Conservation (phyloP, 805 yeast species). For the Hanseniaspora thailandica region DNA sequence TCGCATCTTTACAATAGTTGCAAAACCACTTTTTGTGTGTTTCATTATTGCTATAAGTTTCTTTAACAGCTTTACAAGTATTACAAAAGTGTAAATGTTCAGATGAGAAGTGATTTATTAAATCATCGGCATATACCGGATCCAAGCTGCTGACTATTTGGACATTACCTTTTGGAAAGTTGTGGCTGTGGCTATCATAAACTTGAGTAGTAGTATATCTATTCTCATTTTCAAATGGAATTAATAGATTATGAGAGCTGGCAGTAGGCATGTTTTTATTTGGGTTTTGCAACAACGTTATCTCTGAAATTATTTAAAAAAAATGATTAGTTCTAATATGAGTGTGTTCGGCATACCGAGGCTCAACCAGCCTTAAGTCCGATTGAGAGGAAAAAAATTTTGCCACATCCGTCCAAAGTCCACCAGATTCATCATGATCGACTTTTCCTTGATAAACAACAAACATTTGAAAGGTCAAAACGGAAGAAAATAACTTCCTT, state of each 20-base stretch:
- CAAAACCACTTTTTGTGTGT: slow-evolving; percentile 11
- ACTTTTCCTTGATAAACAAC: no score
- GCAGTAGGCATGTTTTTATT: neutral
- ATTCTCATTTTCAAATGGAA: slow-evolving; percentile 3
- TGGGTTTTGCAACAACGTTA: neutral
- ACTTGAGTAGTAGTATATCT: slow-evolving; percentile 1
- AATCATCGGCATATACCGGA: neutral
- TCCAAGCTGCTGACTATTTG: neutral
- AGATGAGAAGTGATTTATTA: neutral
- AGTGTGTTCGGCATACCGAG: no score
- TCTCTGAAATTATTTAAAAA: no score
- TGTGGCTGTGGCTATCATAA: neutral
- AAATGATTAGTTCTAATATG: no score
- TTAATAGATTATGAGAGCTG: neutral
- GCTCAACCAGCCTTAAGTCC: no score
- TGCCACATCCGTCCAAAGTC: no score
- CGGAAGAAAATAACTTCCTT: no score
- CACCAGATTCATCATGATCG: no score
- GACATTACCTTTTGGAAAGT: slow-evolving; percentile 13
- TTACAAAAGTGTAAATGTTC: neutral
- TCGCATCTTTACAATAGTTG: slow-evolving; percentile 12
- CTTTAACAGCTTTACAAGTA: neutral
- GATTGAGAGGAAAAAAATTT: no score
- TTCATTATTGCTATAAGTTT: neutral
- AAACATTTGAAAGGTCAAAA: no score